Conservation (phyloP, 2,329 filamentous ascomycete genomes). For the Fusarium redolens region DNA sequence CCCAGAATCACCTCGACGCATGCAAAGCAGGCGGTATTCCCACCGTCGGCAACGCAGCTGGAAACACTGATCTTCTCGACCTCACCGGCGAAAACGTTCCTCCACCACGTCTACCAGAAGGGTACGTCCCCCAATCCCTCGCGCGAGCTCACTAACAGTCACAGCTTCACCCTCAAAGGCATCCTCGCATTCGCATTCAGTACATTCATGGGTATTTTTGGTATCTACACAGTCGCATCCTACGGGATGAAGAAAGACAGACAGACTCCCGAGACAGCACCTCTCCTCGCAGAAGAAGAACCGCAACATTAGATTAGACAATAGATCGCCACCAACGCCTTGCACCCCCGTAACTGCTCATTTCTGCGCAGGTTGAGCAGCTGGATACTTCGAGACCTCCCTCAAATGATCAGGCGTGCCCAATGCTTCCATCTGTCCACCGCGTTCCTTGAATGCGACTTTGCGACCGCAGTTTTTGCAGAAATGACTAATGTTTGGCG, state of each 20-base stretch:
- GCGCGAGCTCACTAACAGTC: neutral
- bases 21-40: slow-evolving; percentile 66
- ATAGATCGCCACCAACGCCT: slow-evolving; percentile 9
- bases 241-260: slow-evolving; percentile 61
- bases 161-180: slow-evolving; percentile 73
- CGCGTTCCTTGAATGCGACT: slow-evolving; percentile 32
- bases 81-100: slow-evolving; percentile 69
- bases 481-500: slow-evolving; percentile 37
- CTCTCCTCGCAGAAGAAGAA: slow-evolving; percentile 31
- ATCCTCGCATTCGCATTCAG: slow-evolving; percentile 82
- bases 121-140: slow-evolving; percentile 54
- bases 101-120: slow-evolving; percentile 68
- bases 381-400: slow-evolving; percentile 39
- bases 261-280: slow-evolving; percentile 39
- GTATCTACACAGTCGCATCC: slow-evolving; percentile 73
- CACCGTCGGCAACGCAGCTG: slow-evolving; percentile 78
- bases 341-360: too few species aligned
- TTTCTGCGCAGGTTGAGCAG: slow-evolving; percentile 7
- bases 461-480: slow-evolving; percentile 44
- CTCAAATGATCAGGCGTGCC: slow-evolving; percentile 45
- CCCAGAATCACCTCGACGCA: slow-evolving; percentile 65
- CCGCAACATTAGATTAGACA: slow-evolving; percentile 10
- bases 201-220: slow-evolving; percentile 74
- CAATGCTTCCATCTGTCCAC: slow-evolving; percentile 31
- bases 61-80: slow-evolving; percentile 75